Percentiles rank a stretch among this genome's conserved stretches.
phyloP scores from a whole-genome alignment of 257 asterid species.

The Capsicum rhomboideum region DNA sequence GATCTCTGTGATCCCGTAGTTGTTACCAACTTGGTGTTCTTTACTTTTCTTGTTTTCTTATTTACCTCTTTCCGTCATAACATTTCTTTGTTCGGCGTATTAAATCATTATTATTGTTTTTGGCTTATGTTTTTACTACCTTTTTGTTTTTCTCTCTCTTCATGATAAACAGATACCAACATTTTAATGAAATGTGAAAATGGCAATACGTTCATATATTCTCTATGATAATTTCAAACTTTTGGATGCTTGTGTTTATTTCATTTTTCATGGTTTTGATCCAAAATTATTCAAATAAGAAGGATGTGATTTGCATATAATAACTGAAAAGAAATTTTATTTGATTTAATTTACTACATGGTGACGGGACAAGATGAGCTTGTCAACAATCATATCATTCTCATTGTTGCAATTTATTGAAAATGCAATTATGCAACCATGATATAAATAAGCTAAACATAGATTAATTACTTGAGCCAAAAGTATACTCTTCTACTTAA shows the following conservation, averaged over 20 bases:
- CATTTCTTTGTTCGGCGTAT: too few species aligned
- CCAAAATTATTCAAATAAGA: not conserved
- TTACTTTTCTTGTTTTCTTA: too few species aligned
- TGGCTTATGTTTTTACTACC: too few species aligned
- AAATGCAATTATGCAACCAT: not conserved
- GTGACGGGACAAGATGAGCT: not conserved
- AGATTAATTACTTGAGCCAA: not conserved
- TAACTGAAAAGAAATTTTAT: not conserved
- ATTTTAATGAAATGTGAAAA: not conserved
- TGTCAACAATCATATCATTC: not conserved
- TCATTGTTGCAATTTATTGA: not conserved
- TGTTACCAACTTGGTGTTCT: too few species aligned
- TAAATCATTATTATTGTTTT: too few species aligned
- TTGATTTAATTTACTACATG: not conserved
- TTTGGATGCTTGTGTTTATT: not conserved
- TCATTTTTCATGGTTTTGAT: not conserved
- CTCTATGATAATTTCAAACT: not conserved
- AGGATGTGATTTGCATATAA: not conserved
- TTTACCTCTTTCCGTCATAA: too few species aligned
- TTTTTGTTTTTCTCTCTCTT: not conserved
- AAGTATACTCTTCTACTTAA: constrained; percentile 7
- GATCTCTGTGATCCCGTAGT: too few species aligned
- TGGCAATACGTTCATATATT: too few species aligned
- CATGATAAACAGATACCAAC: not conserved
- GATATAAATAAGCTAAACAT: not conserved